Evolutionary conservation across 2,329 filamentous ascomycete species (phyloP).

Genomic region (Aspergillus pseudoterreus): DNA sequence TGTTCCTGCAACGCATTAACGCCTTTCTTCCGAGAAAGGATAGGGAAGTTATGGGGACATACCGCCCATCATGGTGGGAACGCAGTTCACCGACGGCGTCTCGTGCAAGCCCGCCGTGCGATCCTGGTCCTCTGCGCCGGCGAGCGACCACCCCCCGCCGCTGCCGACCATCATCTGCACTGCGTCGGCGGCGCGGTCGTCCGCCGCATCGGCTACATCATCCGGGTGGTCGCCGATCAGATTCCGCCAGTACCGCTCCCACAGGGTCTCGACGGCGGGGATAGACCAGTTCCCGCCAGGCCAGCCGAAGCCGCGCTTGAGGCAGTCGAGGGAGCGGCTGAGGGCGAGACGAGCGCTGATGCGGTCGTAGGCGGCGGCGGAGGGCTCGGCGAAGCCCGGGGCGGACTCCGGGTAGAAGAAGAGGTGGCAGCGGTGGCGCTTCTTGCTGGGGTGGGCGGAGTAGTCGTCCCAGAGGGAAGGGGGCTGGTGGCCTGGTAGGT

Average conservation of each 20-base stretch:
- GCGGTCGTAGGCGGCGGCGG: conserved; percentile 59
- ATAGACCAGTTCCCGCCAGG: conserved; percentile 27
- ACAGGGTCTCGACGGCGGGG: conserved; percentile 36
- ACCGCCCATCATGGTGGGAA: conserved; percentile 37
- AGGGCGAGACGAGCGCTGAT: conserved; percentile 62
- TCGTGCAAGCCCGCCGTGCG: conserved; percentile 11
- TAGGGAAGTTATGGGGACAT: conserved; percentile 7
- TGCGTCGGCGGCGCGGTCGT: conserved; percentile 18
- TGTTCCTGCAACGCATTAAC: conserved; percentile 13
- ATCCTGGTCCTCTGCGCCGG: conserved; percentile 7
- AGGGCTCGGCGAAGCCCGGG: conserved; percentile 64
- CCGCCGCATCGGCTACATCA: conserved; percentile 11
- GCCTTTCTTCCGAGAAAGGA: conserved; percentile 1
- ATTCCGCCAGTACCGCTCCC: conserved; percentile 35
- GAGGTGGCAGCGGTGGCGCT: conserved; percentile 31
- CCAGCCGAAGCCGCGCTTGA: conserved; percentile 56
- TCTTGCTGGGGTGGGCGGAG: conserved; percentile 23
- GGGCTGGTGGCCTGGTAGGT: conserved; percentile 49
- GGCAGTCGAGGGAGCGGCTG: conserved; percentile 56
- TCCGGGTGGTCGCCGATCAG: conserved; percentile 14
- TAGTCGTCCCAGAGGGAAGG: conserved; percentile 31
- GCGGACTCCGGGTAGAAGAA: conserved; percentile 54
- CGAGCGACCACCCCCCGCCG: conserved; percentile 1
- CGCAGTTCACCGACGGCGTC: conserved; percentile 29
- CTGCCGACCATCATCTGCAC: conserved; percentile 15